Evolutionary conservation across 1,284 basidiomycete species (phyloP), one percentile per base, ranked within the genome.

Genomic region (Sanghuangporus baumii): DNA sequence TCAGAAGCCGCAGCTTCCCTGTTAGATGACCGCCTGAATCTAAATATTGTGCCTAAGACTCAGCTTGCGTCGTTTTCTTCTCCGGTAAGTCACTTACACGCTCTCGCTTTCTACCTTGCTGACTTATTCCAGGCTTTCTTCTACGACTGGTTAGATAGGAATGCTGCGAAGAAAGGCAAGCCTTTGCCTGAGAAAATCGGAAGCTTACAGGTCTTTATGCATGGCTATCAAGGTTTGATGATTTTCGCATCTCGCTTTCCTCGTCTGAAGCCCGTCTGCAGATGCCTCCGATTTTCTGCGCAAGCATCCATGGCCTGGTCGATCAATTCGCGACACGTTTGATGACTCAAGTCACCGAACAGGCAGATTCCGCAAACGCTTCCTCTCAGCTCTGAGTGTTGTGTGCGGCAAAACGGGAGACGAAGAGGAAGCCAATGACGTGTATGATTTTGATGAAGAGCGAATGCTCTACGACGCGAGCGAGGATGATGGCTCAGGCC

Each of bases 271-370:
- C 37, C 43, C 8, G 7, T 60, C 59, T 41, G 6, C 65, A 89
- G 94, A 96, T 73, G 91, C 92, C 0, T 92, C 91, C 4, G 89
- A 92, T 63, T 96, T 95, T 68, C 79, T 97, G 61, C 83, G 89
- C 50, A 87, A 85, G 68, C 84, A 96, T 71, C 93, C 94, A 2
- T 94, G 89, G 87, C 94, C 94, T 1, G 92, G 92, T 7, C 84
- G 93, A 38, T 84, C 91, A 4, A 86, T 93, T 31, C 76, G 85
- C 9, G 92, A 95, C 71, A 91, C 92, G 0, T 91, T 90, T 68
- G 92, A 93, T 67, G 91, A 94, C 69, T 85, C 88, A 18, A 84
- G 81, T 18, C 89, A 91, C 70, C 79, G 90, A 58, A 86, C 82
- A 51, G 85, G 86, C 12, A 78, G 78, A 57, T 65, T 86, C 46